phyloP scores from a whole-genome alignment of 108 stramenopile genomes.

The Cyclostephanos invisitatus region DNA sequence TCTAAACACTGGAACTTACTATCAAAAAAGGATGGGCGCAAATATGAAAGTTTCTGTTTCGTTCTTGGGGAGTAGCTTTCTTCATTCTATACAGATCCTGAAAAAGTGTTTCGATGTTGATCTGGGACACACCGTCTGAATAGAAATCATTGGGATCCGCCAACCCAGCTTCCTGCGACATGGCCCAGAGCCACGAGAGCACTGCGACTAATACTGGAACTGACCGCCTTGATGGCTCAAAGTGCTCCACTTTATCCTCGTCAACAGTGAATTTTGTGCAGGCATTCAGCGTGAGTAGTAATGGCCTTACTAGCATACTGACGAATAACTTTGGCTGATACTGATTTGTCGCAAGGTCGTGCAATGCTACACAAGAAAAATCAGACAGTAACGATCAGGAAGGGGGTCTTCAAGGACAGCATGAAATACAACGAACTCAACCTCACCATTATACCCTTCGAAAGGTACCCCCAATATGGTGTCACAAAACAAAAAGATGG shows the following conservation, averaged over 20 bases:
- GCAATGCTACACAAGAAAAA: conserved; percentile 64
- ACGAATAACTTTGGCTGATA: conserved; percentile 57
- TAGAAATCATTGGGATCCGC: conserved; percentile 65
- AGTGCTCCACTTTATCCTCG: conserved; percentile 48
- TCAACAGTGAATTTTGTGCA: conserved; percentile 40
- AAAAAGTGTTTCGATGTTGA: conserved; percentile 60
- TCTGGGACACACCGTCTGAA: conserved; percentile 53
- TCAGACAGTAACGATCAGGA: conserved; percentile 51
- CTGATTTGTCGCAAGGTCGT: conserved; percentile 52
- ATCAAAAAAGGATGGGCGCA: conserved; percentile 67
- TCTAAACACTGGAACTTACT: neutral
- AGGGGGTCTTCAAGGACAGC: conserved; percentile 29
- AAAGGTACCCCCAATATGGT: conserved; percentile 38
- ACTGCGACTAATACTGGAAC: conserved; percentile 69
- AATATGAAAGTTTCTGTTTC: conserved; percentile 57
- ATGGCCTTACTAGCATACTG: conserved; percentile 62
- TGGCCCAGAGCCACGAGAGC: conserved; percentile 64
- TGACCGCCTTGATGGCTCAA: conserved; percentile 36
- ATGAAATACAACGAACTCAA: neutral
- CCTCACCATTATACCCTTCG: conserved; percentile 33
- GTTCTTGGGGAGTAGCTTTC: conserved; percentile 44
- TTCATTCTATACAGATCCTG: conserved; percentile 58
- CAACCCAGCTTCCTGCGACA: conserved; percentile 46
- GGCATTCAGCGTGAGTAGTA: conserved; percentile 58
- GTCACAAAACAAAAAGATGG: conserved; percentile 41